These are phyloP conservation scores for Saussurea involucrata DNA, from an alignment of 129 eudicot genomes.

Conservation along the genomic window DNA sequence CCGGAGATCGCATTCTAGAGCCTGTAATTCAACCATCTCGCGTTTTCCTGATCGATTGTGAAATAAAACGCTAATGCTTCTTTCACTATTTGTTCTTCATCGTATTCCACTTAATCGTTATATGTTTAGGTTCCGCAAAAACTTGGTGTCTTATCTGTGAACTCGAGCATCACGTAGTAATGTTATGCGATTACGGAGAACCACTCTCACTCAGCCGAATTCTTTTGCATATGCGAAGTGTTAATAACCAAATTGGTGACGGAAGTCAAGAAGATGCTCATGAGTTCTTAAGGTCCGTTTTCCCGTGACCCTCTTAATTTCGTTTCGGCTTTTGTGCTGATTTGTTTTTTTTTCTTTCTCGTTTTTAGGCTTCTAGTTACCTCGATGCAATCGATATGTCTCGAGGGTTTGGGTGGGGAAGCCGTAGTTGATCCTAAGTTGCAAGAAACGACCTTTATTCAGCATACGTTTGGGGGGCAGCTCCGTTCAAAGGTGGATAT, in stretches of 20 bases:
- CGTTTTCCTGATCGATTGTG: neutral
- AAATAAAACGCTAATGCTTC: neutral
- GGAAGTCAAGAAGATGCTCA: slow-evolving; percentile 99
- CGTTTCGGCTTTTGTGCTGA: neutral
- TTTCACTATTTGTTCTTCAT: neutral
- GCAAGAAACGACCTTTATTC: slow-evolving; percentile 93
- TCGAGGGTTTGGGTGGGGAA: slow-evolving; percentile 86
- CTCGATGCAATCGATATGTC: slow-evolving; percentile 91
- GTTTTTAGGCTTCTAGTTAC: slow-evolving; percentile 73
- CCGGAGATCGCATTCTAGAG: slow-evolving; percentile 72
- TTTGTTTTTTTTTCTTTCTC: slow-evolving; percentile 1
- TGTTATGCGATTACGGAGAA: slow-evolving; percentile 50
- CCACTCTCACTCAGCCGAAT: slow-evolving; percentile 60
- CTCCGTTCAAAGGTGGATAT: slow-evolving; percentile 76
- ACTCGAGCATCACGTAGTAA: slow-evolving; percentile 55
- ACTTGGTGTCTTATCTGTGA: slow-evolving; percentile 82
- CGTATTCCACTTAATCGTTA: neutral
- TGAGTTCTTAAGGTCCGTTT: slow-evolving; percentile 68
- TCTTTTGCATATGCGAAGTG: slow-evolving; percentile 61
- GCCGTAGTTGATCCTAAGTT: slow-evolving; percentile 55
- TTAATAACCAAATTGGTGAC: slow-evolving; percentile 72
- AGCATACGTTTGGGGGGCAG: slow-evolving; percentile 86
- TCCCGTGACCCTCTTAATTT: neutral
- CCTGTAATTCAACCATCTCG: slow-evolving; percentile 36
- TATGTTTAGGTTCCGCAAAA: slow-evolving; percentile 41